These are phyloP conservation scores for Rhododendron vialii DNA, from an alignment of 148 eudicot species.

Conservation along the genomic window DNA sequence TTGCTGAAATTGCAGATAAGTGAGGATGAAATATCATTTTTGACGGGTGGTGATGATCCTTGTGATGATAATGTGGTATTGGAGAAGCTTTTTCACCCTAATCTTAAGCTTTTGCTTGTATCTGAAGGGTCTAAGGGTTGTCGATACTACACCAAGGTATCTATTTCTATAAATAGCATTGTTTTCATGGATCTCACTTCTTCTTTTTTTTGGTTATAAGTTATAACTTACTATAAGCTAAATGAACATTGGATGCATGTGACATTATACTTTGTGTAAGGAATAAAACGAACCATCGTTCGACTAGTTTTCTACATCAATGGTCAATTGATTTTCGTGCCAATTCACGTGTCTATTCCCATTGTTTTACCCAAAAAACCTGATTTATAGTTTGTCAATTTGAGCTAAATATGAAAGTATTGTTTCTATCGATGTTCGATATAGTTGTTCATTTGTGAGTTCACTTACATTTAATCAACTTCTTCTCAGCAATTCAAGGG, in stretches of 20 bases:
- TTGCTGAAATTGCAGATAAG: conserved; percentile 49
- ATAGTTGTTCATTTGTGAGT: not conserved
- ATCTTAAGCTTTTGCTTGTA: conserved; percentile 72
- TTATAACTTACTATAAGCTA: not conserved
- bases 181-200: not conserved
- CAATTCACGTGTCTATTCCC: not conserved
- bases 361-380: not conserved
- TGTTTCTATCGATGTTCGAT: not conserved
- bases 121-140: conserved; percentile 85
- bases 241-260: not conserved
- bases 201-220: not conserved
- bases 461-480: not conserved
- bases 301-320: not conserved
- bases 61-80: conserved; percentile 66
- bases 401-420: not conserved
- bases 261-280: not conserved
- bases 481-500: conserved; percentile 66
- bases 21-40: conserved; percentile 82
- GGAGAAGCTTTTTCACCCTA: conserved; percentile 72
- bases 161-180: not conserved
- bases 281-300: not conserved
- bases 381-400: conserved; percentile 4
- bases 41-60: conserved; percentile 74
- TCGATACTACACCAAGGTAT: conserved; percentile 76
- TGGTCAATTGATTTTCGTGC: not conserved